phyloP scores from a whole-genome alignment of 2,329 filamentous ascomycete genomes.

The Cladosporium halotolerans region DNA sequence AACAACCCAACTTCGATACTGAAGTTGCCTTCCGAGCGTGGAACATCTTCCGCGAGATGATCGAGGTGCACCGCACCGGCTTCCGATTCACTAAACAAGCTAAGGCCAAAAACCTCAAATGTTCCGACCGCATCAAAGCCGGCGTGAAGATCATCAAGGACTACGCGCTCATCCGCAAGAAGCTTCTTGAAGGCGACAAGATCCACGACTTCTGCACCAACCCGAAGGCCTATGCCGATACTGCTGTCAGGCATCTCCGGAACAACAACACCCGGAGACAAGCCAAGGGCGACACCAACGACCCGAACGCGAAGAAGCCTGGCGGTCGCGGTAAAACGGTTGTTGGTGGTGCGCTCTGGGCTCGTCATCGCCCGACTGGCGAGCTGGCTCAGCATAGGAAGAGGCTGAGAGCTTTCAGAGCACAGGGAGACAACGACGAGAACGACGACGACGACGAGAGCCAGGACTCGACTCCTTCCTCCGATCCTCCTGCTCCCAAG shows the following conservation, averaged over 20 bases:
- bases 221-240: background rate
- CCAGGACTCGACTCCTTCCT: no score
- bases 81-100: background rate
- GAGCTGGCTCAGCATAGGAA: no score
- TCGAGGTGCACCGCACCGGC: background rate
- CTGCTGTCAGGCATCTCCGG: background rate
- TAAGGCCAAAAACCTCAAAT: background rate
- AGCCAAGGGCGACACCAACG: background rate
- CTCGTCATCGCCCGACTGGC: no score
- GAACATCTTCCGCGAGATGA: background rate
- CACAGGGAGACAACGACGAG: no score
- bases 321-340: no score
- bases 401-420: no score
- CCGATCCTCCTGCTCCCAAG: no score
- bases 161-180: background rate
- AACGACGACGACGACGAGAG: no score
- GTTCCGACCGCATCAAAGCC: background rate
- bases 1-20: background rate
- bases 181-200: background rate
- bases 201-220: background rate
- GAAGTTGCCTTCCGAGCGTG: background rate
- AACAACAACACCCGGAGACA: slow-evolving; percentile 2
- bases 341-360: no score
- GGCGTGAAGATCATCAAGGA: background rate
- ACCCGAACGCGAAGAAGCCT: no score